Conservation (phyloP, 2,329 filamentous ascomycete species). For the Alternaria triticimaculans region DNA sequence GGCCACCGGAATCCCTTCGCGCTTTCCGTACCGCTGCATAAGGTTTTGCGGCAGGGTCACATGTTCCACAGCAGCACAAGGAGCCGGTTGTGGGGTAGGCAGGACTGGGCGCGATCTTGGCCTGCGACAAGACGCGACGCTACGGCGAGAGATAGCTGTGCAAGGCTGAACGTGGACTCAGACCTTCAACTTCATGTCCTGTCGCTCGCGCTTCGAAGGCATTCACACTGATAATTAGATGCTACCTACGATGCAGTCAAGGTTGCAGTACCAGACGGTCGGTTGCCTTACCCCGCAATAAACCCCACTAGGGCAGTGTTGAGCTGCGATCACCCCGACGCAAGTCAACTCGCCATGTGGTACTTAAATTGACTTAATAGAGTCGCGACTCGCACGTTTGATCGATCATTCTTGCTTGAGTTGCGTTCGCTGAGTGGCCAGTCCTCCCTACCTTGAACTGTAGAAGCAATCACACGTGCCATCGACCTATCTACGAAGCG, state of each 20-base stretch:
- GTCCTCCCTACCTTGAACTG: background rate
- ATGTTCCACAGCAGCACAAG: conserved; percentile 6
- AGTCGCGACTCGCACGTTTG: background rate
- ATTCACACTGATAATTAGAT: background rate
- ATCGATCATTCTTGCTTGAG: background rate
- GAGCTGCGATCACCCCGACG: conserved; percentile 15
- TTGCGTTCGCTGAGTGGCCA: background rate
- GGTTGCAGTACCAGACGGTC: conserved; percentile 11
- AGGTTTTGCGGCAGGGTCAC: background rate
- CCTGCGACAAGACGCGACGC: background rate
- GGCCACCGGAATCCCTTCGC: background rate
- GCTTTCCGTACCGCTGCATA: background rate
- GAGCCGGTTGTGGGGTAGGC: conserved; percentile 16
- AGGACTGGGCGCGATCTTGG: conserved; percentile 5
- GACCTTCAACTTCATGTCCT: background rate
- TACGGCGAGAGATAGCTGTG: conserved; percentile 2
- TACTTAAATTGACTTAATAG: background rate
- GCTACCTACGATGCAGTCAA: background rate
- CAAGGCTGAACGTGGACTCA: conserved; percentile 3
- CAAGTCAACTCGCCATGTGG: conserved; percentile 24
- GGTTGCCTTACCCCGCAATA: conserved; percentile 36
- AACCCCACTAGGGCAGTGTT: conserved; percentile 28
- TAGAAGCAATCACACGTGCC: background rate
- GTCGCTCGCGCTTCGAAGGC: background rate
- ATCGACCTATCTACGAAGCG: background rate